Evolutionary conservation across 306 rosid species (phyloP), one percentile per base, ranked within the genome.

Genomic region (Medicago ruthenica): DNA sequence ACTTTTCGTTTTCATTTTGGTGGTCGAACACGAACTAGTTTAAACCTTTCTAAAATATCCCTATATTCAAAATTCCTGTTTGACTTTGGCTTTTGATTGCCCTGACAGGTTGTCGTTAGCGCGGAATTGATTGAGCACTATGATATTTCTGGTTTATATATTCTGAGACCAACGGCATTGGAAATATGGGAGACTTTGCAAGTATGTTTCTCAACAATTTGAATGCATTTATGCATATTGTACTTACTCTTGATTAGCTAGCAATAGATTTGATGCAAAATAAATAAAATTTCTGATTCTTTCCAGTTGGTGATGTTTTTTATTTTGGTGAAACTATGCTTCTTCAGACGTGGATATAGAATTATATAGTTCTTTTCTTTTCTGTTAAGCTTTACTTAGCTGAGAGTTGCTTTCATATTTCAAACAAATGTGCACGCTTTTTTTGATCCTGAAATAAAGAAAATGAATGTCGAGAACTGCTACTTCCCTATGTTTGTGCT

Each of bases 111-210:
- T 6, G 97, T 92, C 79, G 97, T 95, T 58, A 85, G 83, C 77
- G 85, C 90, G 24, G 97, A 95, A 79, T 87, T 95, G 95, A 95
- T 92, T 14, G 99, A 92, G 75, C 90, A 92, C 48, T 95, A 92
- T 66, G 97, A 95, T 79, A 92, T 95, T 51, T 95, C 99, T 70
- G 97, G 99, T 8, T 95, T 97, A 73, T 95, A 95, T 79, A 95
- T 95, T 54, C 79, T 95, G 54, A 89, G 97, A 86, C 99, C 97
- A 17, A 92, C 93, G 97, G 85, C 97, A 0, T 86, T 89, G 80
- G 75, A 91, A 17, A 92, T 92, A 15, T 92, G 99, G 99, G 97
- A 95, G 85, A 83, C 69, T 13, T 77, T 95, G 97, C 97, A 92
- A 81, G 99, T 95, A 76, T 89, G 93, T 71, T 67, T 62, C 72